Conservation (phyloP, 2,329 filamentous ascomycete species). For the Aspergillus transmontanensis region DNA sequence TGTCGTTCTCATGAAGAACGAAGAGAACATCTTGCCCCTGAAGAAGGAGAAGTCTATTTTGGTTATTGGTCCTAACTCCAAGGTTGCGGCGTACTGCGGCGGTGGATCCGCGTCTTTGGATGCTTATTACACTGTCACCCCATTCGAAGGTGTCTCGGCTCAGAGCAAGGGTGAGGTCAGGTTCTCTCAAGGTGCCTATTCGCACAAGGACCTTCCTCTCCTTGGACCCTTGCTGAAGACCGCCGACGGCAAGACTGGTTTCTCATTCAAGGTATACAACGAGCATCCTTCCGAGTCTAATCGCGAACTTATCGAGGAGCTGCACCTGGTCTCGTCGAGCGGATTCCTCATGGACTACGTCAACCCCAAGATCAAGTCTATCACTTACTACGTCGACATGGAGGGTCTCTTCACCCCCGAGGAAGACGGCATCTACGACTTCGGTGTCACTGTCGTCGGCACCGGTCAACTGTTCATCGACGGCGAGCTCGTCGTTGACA, state of each 20-base stretch:
- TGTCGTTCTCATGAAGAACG: constrained; percentile 74
- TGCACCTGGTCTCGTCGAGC: constrained; percentile 47
- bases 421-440: constrained; percentile 63
- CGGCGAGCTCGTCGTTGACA: constrained; percentile 65
- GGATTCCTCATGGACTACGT: constrained; percentile 58
- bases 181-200: constrained; percentile 65
- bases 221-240: constrained; percentile 58
- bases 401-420: constrained; percentile 64
- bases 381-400: constrained; percentile 62
- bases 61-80: constrained; percentile 59
- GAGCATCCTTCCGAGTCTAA: constrained; percentile 54
- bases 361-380: constrained; percentile 55
- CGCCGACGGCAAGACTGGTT: constrained; percentile 56
- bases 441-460: constrained; percentile 67
- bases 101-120: constrained; percentile 64
- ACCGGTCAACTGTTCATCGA: constrained; percentile 68
- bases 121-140: constrained; percentile 49
- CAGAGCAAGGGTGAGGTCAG: constrained; percentile 40
- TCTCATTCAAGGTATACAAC: constrained; percentile 65
- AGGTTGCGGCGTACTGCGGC: constrained; percentile 55
- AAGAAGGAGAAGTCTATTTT: constrained; percentile 50
- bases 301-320: constrained; percentile 56
- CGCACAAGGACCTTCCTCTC: constrained; percentile 65
- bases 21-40: constrained; percentile 63
- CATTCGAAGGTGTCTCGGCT: constrained; percentile 46